Conservation (phyloP, 306 rosid species). For the Neltuma alba region DNA sequence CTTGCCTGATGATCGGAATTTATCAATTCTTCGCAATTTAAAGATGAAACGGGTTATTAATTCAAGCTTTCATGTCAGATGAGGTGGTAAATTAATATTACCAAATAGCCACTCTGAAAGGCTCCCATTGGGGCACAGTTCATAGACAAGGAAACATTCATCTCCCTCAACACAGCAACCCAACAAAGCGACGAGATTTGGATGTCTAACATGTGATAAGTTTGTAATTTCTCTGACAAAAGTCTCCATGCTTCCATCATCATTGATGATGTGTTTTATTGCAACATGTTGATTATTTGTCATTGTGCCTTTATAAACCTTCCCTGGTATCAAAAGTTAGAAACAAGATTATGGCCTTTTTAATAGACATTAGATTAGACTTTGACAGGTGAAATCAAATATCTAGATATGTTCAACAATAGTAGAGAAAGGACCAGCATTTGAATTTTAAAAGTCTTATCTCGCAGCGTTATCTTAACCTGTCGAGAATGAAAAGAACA, state of each 20-base stretch:
- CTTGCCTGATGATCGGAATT: conserved; percentile 49
- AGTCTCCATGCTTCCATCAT: conserved; percentile 60
- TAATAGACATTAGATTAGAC: background rate
- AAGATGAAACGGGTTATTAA: conserved; percentile 11
- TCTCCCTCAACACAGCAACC: conserved; percentile 53
- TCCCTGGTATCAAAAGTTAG: conserved; percentile 45
- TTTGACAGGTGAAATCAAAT: background rate
- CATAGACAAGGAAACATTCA: conserved; percentile 70
- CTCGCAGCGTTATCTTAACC: background rate
- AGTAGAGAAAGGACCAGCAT: conserved; percentile 5
- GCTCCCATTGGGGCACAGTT: conserved; percentile 62
- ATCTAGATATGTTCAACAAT: background rate
- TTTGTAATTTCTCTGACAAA: conserved; percentile 61
- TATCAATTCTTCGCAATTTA: conserved; percentile 28
- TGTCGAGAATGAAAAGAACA: background rate
- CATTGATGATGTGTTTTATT: conserved; percentile 63
- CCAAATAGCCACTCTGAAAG: conserved; percentile 76
- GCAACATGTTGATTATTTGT: conserved; percentile 56
- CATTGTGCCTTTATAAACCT: conserved; percentile 57
- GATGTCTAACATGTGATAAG: conserved; percentile 60
- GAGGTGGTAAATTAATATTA: conserved; percentile 29
- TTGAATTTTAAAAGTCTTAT: background rate
- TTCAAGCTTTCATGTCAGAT: background rate
- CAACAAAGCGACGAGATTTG: conserved; percentile 58
- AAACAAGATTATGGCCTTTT: background rate